A percentile compares a stretch with the other conserved stretches of the same genome.
phyloP scores from a whole-genome alignment of 2,329 filamentous ascomycete species.

The Salinomyces thailandicus region DNA sequence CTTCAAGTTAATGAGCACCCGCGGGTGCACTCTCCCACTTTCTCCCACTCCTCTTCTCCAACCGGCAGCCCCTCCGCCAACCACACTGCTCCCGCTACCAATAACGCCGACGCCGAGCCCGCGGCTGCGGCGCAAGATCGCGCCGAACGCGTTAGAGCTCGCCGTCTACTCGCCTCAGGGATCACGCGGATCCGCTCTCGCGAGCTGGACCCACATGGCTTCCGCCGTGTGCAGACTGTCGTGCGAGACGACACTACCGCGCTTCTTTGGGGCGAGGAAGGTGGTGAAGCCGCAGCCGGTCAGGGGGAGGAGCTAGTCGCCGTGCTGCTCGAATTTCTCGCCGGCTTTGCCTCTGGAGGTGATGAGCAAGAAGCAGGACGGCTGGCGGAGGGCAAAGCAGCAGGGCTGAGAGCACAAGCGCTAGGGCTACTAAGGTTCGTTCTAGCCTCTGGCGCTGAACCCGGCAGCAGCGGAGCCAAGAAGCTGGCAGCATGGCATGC shows the following conservation, averaged over 20 bases:
- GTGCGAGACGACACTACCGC: conserved; percentile 54
- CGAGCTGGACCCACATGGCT: conserved; percentile 69
- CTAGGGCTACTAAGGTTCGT: conserved; percentile 64
- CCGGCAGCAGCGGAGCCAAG: conserved; percentile 39
- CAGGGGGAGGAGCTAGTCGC: conserved; percentile 58
- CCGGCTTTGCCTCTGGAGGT: conserved; percentile 35
- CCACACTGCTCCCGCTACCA: conserved; percentile 6
- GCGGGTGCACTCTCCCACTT: conserved; percentile 19
- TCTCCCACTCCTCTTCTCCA: conserved; percentile 20
- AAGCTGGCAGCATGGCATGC: conserved; percentile 58
- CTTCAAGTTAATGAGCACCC: conserved; percentile 40
- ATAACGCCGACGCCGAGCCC: conserved; percentile 12
- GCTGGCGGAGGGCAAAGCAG: conserved; percentile 30
- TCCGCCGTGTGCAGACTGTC: conserved; percentile 66
- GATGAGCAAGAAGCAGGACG: conserved; percentile 17
- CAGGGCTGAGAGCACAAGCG: conserved; percentile 59
- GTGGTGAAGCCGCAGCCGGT: too few species aligned
- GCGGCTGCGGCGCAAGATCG: conserved; percentile 26
- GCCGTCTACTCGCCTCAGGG: conserved; percentile 59
- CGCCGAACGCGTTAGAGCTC: conserved; percentile 34
- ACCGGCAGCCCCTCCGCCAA: conserved; percentile 15
- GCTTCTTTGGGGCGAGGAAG: conserved; percentile 51
- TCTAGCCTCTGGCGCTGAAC: background rate
- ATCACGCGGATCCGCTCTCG: conserved; percentile 61
- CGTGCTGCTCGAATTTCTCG: conserved; percentile 62